Base-by-base conservation (phyloP, 192 early-diverging fungal genomes). In the Coemansia sp. region DNA sequence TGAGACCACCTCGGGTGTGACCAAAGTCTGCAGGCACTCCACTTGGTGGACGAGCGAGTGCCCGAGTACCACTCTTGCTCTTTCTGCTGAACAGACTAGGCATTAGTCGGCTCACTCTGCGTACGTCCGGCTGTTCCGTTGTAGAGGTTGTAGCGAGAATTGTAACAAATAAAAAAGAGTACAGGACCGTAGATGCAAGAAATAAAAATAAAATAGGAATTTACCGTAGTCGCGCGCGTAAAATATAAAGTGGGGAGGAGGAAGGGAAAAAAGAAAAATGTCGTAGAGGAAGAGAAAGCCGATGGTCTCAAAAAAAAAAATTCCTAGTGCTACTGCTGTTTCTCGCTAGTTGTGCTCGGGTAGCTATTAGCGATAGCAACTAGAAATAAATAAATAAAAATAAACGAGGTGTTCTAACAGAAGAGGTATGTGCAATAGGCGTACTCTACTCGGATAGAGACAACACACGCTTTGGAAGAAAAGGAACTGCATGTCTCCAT, bases 21-120 rank as follows among this genome's bases (percentile, higher is more conserved):
- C 72, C 73, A 74, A 74, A 74, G 72, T 69, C 67, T 14, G 66
- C 77, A 0, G 77, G 77, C 55, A 80, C 69, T 3, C 69, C 73
- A 9, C 72, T 75, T n/a, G 72, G 68, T 20, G 77, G 77, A 18
- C 77, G 68, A 14, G 58, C 62, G 40, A 55, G 68, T 4, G 64
- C 42, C 20, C 77, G 77, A 62, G 68, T 33, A 3, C 36, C 59
- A 60, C 72, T 68, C 72, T 80, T 77, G 65, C 58, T 73, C 39
- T 80, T 80, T 55, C 77, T 74, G 58, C 77, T 70, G 46, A 80
- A 80, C 46, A 80, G 61, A 63, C 77, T 80, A 13, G 77, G 77
- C 77, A 80, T 80, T 59, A 64, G 55, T 28, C 51, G 51, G 35
- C 28, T 61, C 59, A 36, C 37, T 48, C 60, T 58, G 53, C 40